A percentile compares a stretch with the other conserved stretches of the same genome.
Evolutionary conservation across 352 stramenopile species (phyloP).

Genomic region (Globisporangium splendens): DNA sequence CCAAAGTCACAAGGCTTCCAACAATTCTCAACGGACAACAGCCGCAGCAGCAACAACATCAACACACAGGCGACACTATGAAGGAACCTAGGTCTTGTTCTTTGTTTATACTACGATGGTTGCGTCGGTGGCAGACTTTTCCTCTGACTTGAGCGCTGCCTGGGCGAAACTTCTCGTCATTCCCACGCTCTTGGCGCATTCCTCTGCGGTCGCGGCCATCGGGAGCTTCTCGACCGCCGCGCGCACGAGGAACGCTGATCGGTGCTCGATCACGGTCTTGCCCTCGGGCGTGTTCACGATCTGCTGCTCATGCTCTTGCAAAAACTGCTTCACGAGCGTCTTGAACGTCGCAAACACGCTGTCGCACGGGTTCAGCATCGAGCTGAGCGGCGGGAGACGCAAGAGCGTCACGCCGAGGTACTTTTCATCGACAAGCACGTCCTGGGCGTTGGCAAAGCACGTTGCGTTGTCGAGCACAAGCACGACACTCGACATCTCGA

Average conservation of each 20-base stretch:
- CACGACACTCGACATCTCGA: constrained; percentile 4
- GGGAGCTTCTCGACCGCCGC: constrained; percentile 12
- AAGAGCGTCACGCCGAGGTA: constrained; percentile 11
- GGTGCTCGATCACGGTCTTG: constrained; percentile 15
- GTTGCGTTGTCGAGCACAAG: constrained; percentile 12
- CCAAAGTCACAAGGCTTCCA: too few species aligned
- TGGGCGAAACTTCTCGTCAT: background rate
- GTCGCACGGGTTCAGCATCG: constrained; percentile 12
- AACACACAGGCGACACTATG: too few species aligned
- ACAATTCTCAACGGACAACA: too few species aligned
- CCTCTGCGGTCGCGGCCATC: background rate
- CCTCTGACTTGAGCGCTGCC: constrained; percentile 3
- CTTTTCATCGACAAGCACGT: background rate
- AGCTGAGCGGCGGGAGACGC: background rate
- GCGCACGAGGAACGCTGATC: constrained; percentile 12
- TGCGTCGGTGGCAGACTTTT: background rate
- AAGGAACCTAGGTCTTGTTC: too few species aligned
- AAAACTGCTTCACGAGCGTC: constrained; percentile 8
- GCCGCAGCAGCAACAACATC: too few species aligned
- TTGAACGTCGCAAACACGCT: constrained; percentile 11
- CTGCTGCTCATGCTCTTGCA: constrained; percentile 7
- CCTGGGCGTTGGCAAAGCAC: constrained; percentile 3
- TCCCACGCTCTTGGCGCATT: constrained; percentile 13
- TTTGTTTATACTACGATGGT: too few species aligned
- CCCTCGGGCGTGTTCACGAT: constrained; percentile 2